Evolutionary conservation across 1,139 yeast genomes (phyloP), one percentile per base, ranked within the genome.

Genomic region (Saccharomyces hybrid): DNA sequence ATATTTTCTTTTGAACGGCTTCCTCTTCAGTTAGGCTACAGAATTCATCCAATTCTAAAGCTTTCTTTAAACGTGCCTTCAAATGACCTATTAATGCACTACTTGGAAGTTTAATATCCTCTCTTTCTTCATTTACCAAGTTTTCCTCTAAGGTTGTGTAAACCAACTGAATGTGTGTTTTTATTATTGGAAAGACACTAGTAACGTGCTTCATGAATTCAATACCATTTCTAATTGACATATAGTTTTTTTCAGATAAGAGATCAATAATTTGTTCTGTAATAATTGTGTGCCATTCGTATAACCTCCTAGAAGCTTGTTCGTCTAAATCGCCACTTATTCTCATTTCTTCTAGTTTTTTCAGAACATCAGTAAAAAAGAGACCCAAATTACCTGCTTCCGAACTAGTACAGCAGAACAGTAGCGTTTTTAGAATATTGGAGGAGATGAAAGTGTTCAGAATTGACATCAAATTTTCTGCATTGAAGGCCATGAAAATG

Each of bases 371-470:
- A 13, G 82, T 76, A 62, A 83, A 79, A 62, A 91, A 90, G 26
- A 88, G 70, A 1, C 96, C 96, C 47, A 89, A 68, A 65, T 88
- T 87, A 64, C 90, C 96, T 0, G 96, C 84, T 66, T 91, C 96
- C 5, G 77, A 70, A 0, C 89, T 79, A 0, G 96, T 87, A 52
- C 84, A 79, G 1, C 95, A 82, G 62, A 81, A 84, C 20, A 90
- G 66, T 0, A 88, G 77, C 2, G 85, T 81, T 56, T 78, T 77
- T 28, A 87, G 68, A 14, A 84, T 71, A 4, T 78, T 74, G 4
- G 74, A 74, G 1, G 74, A 69, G 54, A 89, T 76, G 41, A 89
- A 71, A 44, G 70, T 69, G 51, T 81, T 76, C 52, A 85, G 70
- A 1, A 83, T 61, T 1, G 60, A 62, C 7, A 78, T 73, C 1